Conservation (phyloP, 2,329 filamentous ascomycete species). For the Tolypocladium nubicola region DNA sequence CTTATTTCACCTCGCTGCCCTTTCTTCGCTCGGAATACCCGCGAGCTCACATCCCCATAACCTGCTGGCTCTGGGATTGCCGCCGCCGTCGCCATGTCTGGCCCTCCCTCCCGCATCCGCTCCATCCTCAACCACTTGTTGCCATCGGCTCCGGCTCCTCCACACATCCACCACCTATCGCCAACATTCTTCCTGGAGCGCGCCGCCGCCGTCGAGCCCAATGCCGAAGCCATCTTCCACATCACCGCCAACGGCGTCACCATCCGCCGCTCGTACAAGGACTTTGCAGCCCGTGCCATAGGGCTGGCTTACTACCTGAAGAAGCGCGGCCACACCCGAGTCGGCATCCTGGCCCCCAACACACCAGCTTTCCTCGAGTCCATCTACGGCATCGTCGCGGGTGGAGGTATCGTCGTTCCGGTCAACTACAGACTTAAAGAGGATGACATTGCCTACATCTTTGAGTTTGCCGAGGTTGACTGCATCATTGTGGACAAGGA, state of each 20-base stretch:
- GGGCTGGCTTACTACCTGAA: conserved; percentile 82
- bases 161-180: conserved; percentile 67
- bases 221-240: conserved; percentile 78
- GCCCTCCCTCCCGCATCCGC: conserved; percentile 48
- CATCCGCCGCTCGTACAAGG: conserved; percentile 66
- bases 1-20: neutral
- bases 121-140: conserved; percentile 43
- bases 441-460: conserved; percentile 85
- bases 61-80: neutral
- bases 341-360: conserved; percentile 83
- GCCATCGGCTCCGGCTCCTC: conserved; percentile 28
- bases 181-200: conserved; percentile 82
- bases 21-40: neutral
- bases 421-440: conserved; percentile 57
- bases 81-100: conserved; percentile 42
- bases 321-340: conserved; percentile 60
- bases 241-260: conserved; percentile 66
- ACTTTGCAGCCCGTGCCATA: conserved; percentile 75
- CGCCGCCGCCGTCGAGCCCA: conserved; percentile 78
- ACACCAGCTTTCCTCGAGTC: conserved; percentile 90
- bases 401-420: conserved; percentile 66
- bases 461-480: conserved; percentile 79
- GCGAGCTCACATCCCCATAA: neutral
- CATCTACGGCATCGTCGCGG: conserved; percentile 78
- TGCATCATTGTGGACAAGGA: conserved; percentile 80